phyloP scores from a whole-genome alignment of 768 basidiomycete genomes.

The Kwoniella sp. region DNA sequence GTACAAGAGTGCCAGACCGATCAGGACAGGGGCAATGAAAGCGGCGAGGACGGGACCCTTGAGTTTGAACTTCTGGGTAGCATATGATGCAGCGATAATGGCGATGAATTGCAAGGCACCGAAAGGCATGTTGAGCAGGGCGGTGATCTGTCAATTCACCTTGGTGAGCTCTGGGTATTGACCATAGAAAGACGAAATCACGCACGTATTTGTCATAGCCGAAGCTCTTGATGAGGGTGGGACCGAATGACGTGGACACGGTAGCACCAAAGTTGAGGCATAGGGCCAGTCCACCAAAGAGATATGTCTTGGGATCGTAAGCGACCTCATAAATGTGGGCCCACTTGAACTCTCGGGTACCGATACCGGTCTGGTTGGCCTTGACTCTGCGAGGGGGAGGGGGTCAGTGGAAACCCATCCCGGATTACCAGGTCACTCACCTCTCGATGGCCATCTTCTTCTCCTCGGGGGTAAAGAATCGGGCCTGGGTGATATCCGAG shows the following conservation, averaged over 20 bases:
- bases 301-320: conserved; percentile 33
- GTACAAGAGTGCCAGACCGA: conserved; percentile 48
- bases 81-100: conserved; percentile 46
- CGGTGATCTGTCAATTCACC: conserved; percentile 52
- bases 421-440: no score
- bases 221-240: conserved; percentile 35
- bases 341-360: conserved; percentile 36
- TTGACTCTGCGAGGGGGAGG: conserved; percentile 23
- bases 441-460: conserved; percentile 30
- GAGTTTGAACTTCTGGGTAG: conserved; percentile 30
- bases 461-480: conserved; percentile 32
- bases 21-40: conserved; percentile 40
- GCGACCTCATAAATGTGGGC: conserved; percentile 32
- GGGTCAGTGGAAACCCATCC: no score
- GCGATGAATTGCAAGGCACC: conserved; percentile 56
- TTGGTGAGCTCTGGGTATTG: conserved; percentile 15
- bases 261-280: conserved; percentile 27
- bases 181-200: no score
- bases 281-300: conserved; percentile 21
- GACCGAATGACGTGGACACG: conserved; percentile 36
- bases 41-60: conserved; percentile 41
- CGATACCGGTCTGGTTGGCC: conserved; percentile 42
- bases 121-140: conserved; percentile 63
- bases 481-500: conserved; percentile 24
- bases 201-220: conserved; percentile 30